Conservation (phyloP, 169 alveolate genomes). For the Cyclospora cayetanensis region DNA sequence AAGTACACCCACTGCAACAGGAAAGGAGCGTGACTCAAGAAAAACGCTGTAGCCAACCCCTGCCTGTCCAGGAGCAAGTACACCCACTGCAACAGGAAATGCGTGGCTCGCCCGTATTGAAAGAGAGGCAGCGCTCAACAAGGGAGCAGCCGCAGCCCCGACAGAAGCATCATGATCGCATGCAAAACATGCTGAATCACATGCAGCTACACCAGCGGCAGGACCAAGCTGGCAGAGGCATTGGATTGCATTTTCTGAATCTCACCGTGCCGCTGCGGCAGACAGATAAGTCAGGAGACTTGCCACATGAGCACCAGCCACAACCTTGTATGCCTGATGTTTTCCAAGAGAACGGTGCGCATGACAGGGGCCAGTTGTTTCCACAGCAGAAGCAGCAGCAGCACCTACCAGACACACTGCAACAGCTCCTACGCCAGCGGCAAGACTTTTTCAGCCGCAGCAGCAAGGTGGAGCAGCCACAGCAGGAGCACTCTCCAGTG, state of each 20-base stretch:
- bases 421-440: not conserved
- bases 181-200: not conserved
- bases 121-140: not conserved
- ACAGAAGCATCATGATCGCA: not conserved
- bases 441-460: not conserved
- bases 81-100: no score
- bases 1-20: not conserved
- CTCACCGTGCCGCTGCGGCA: slow-evolving; percentile 19
- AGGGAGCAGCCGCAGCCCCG: not conserved
- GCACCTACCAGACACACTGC: not conserved
- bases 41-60: not conserved
- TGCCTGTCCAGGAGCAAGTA: no score
- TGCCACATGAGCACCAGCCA: not conserved
- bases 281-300: not conserved
- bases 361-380: not conserved
- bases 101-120: no score
- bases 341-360: no score
- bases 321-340: no score
- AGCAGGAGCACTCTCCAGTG: slow-evolving; percentile 21
- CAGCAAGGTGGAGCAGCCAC: not conserved
- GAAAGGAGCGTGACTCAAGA: no score
- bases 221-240: no score
- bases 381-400: not conserved
- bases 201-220: not conserved
- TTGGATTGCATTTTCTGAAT: no score